Evolutionary conservation across 1,139 yeast genomes (phyloP).

Genomic region (Geotrichum carabidarum): DNA sequence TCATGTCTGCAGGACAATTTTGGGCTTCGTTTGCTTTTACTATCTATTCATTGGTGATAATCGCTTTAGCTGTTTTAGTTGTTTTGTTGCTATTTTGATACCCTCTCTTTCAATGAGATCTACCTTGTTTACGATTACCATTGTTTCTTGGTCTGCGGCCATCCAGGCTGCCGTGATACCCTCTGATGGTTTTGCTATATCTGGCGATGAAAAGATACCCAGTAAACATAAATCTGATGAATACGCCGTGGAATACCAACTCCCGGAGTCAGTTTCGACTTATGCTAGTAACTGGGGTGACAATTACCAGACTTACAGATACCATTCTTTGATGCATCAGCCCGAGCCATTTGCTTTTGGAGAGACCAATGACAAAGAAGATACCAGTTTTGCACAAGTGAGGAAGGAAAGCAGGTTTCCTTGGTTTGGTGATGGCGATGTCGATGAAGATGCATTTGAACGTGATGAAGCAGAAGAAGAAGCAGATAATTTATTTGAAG

Average conservation of each 20-base stretch:
- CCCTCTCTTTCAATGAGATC: neutral
- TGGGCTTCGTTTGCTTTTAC: neutral
- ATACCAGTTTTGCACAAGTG: neutral
- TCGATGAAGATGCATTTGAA: neutral
- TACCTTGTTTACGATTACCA: neutral
- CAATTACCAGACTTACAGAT: constrained; percentile 14
- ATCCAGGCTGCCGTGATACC: neutral
- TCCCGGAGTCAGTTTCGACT: constrained; percentile 12
- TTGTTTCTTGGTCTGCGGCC: neutral
- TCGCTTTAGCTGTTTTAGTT: neutral
- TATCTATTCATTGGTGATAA: neutral
- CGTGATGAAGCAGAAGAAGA: neutral
- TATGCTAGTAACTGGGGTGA: constrained; percentile 19
- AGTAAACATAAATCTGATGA: neutral
- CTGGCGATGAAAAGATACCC: too few relatives aligned
- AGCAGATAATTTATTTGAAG: neutral
- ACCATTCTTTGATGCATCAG: constrained; percentile 15
- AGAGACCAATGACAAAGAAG: neutral
- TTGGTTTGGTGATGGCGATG: neutral
- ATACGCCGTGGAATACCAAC: neutral
- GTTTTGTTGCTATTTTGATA: neutral
- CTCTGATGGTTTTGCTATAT: neutral
- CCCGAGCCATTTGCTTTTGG: constrained; percentile 6
- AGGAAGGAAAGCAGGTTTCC: neutral
- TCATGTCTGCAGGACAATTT: neutral